phyloP scores from a whole-genome alignment of 805 yeast genomes.

The Diddensiella santjacobensis region DNA sequence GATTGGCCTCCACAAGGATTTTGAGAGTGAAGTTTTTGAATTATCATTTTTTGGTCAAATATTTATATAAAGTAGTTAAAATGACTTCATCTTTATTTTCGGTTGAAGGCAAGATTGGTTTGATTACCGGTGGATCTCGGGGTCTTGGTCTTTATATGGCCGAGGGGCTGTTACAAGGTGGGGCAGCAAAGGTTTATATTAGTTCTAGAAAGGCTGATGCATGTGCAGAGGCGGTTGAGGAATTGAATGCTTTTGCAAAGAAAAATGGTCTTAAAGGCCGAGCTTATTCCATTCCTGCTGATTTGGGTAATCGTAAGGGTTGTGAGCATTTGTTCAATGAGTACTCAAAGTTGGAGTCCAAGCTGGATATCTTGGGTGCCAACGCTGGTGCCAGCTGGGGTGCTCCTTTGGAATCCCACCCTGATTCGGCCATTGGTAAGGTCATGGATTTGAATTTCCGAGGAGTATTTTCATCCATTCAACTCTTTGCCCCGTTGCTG shows the following conservation, averaged over 20 bases:
- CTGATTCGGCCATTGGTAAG: conserved; percentile 57
- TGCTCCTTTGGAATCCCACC: conserved; percentile 55
- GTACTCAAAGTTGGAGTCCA: conserved; percentile 38
- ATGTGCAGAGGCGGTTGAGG: conserved; percentile 51
- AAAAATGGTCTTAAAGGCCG: conserved; percentile 31
- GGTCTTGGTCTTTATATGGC: conserved; percentile 71
- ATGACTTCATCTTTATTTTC: conserved; percentile 8
- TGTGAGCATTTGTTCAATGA: conserved; percentile 42
- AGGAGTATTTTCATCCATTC: conserved; percentile 65
- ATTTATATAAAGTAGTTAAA: too few relatives aligned
- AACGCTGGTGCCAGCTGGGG: conserved; percentile 86
- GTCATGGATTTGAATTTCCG: conserved; percentile 60
- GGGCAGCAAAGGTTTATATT: conserved; percentile 58
- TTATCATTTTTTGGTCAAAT: too few relatives aligned
- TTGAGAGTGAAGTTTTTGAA: too few relatives aligned
- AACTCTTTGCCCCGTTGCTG: conserved; percentile 56
- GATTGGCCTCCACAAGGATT: too few relatives aligned
- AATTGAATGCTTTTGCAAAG: conserved; percentile 29
- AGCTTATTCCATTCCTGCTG: conserved; percentile 53
- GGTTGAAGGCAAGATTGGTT: conserved; percentile 52
- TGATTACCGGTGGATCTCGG: conserved; percentile 71
- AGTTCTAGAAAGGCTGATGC: conserved; percentile 62
- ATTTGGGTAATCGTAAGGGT: conserved; percentile 50
- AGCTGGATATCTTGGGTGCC: conserved; percentile 62
- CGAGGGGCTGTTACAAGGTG: conserved; percentile 56